Conservation (phyloP, 495 filamentous ascomycete genomes). For the Tuber calosporum region DNA sequence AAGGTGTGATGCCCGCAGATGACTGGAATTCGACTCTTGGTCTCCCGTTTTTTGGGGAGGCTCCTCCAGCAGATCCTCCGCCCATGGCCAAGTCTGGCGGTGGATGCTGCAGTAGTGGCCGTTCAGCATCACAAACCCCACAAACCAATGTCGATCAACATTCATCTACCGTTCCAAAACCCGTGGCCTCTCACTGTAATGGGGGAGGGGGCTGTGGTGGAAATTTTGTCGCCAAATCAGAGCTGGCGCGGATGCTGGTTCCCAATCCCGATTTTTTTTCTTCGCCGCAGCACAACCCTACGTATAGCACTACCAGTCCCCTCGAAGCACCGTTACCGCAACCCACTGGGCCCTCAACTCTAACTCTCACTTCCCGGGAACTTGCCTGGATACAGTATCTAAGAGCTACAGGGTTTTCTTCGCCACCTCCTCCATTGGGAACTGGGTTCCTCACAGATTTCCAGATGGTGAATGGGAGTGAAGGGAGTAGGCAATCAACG, state of each 20-base stretch:
- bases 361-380: slow-evolving; percentile 28
- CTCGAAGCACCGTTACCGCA: background rate
- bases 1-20: slow-evolving; percentile 15
- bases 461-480: background rate
- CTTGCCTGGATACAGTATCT: slow-evolving; percentile 31
- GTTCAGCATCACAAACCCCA: slow-evolving; percentile 8
- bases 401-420: slow-evolving; percentile 28
- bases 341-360: background rate
- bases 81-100: background rate
- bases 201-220: slow-evolving; percentile 7
- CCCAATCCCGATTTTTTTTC: slow-evolving; percentile 11
- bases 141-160: slow-evolving; percentile 16
- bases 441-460: slow-evolving; percentile 6
- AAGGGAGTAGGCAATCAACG: slow-evolving; percentile 22
- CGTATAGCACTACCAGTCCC: background rate
- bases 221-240: slow-evolving; percentile 11
- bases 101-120: slow-evolving; percentile 21
- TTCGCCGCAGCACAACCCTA: slow-evolving; percentile 20
- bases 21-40: slow-evolving; percentile 11
- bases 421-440: background rate
- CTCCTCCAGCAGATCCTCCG: background rate
- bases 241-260: background rate
- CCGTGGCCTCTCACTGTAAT: slow-evolving; percentile 8
- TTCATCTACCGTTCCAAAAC: background rate
- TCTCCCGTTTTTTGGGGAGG: background rate